These are phyloP conservation scores for Quercus cerris DNA, from an alignment of 306 rosid genomes.

Conservation along the genomic window DNA sequence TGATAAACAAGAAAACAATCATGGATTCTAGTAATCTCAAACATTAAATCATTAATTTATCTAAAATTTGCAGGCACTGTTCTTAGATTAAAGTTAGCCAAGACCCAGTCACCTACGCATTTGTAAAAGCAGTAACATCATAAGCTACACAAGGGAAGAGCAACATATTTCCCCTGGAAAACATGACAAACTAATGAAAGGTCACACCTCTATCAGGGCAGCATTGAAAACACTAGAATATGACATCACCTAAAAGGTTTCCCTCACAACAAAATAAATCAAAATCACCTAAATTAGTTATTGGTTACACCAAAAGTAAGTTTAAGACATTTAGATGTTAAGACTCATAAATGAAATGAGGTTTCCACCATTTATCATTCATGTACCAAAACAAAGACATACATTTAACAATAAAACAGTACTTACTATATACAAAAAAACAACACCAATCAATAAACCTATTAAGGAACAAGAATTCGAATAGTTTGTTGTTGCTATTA, in stretches of 20 bases:
- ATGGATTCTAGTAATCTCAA: slow-evolving; percentile 4
- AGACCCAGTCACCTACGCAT: too few species aligned
- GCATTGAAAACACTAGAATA: neutral
- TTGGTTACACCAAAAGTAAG: neutral
- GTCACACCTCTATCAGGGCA: neutral
- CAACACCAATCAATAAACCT: neutral
- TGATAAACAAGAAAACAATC: slow-evolving; percentile 8
- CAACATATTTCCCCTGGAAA: neutral
- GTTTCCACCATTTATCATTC: neutral
- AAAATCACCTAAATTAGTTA: neutral
- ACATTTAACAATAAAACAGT: neutral
- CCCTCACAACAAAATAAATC: neutral
- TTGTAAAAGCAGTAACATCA: neutral
- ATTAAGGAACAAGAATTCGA: neutral
- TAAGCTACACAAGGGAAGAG: neutral
- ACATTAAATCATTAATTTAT: neutral
- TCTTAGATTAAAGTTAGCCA: neutral
- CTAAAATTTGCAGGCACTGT: neutral
- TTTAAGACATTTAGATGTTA: neutral
- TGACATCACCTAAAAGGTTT: neutral
- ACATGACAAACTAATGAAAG: slow-evolving; percentile 3
- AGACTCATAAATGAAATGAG: neutral
- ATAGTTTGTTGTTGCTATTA: neutral
- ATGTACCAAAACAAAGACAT: neutral
- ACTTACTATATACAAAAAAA: neutral